Percentiles rank a stretch among this genome's conserved stretches.
These are phyloP conservation scores for Coemansia sp. DNA, from an alignment of 192 early-diverging fungal species.

Conservation along the genomic window DNA sequence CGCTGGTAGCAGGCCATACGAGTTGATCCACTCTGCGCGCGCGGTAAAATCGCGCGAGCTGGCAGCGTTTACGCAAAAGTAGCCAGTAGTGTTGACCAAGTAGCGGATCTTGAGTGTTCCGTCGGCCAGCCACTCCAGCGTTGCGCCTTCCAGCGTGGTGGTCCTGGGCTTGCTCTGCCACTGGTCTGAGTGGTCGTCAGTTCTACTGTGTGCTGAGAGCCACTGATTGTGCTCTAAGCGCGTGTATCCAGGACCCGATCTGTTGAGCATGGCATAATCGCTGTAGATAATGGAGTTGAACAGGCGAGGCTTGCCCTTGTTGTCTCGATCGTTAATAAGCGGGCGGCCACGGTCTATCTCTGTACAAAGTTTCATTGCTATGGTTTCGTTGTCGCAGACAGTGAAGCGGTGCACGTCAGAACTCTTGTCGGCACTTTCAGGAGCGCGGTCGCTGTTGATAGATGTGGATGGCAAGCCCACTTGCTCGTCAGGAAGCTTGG, in stretches of 20 bases:
- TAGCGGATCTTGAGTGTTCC: slow-evolving; percentile 59
- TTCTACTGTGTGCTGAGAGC: slow-evolving; percentile 24
- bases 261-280: slow-evolving; percentile 50
- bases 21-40: slow-evolving; percentile 69
- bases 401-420: slow-evolving; percentile 32
- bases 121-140: slow-evolving; percentile 41
- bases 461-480: slow-evolving; percentile 22
- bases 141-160: slow-evolving; percentile 38
- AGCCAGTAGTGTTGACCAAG: slow-evolving; percentile 73
- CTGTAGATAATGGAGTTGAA: slow-evolving; percentile 44
- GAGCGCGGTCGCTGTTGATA: slow-evolving; percentile 17
- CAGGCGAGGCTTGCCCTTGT: slow-evolving; percentile 30
- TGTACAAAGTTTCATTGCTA: slow-evolving; percentile 59
- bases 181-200: slow-evolving; percentile 34
- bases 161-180: slow-evolving; percentile 32
- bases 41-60: slow-evolving; percentile 57
- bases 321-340: slow-evolving; percentile 57
- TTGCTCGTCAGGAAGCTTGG: slow-evolving; percentile 34
- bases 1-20: slow-evolving; percentile 83
- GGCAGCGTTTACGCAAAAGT: slow-evolving; percentile 73
- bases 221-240: slow-evolving; percentile 36
- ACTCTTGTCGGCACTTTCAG: slow-evolving; percentile 8
- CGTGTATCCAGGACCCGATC: slow-evolving; percentile 41
- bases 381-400: slow-evolving; percentile 59
- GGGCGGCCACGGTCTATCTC: slow-evolving; percentile 58